These are phyloP conservation scores for Cordyceps fumosorosea DNA, from an alignment of 2,329 filamentous ascomycete species.

Conservation along the genomic window DNA sequence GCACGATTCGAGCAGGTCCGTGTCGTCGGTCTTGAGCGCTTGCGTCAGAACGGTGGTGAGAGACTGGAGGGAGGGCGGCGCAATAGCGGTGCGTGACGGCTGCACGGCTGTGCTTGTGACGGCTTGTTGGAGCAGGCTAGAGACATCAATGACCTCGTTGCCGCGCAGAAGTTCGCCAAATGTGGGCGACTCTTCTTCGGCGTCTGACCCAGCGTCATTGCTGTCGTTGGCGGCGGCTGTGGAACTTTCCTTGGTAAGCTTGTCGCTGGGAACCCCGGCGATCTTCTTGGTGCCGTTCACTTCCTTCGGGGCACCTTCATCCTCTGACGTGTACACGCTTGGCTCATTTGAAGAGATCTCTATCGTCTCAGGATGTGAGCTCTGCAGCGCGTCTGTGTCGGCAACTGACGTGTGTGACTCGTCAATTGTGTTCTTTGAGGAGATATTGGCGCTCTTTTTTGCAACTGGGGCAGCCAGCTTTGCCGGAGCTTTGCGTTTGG, in stretches of 20 bases:
- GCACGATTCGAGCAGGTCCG: constrained; percentile 83
- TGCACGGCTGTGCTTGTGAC: constrained; percentile 28
- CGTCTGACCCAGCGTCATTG: constrained; percentile 36
- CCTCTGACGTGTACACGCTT: constrained; percentile 41
- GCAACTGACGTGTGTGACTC: constrained; percentile 52
- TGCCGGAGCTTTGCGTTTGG: constrained; percentile 53
- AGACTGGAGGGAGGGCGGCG: constrained; percentile 66
- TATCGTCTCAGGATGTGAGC: constrained; percentile 38
- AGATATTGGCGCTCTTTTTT: constrained; percentile 45
- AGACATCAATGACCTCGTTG: constrained; percentile 69
- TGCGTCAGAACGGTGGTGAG: constrained; percentile 90
- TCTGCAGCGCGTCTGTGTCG: constrained; percentile 32
- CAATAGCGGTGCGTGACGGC: constrained; percentile 42
- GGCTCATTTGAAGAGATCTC: constrained; percentile 52
- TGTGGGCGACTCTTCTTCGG: constrained; percentile 53
- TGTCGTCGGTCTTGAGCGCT: constrained; percentile 87
- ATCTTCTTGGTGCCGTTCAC: constrained; percentile 16
- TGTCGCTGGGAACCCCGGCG: constrained; percentile 20
- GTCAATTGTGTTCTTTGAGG: constrained; percentile 46
- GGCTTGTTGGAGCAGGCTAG: constrained; percentile 47
- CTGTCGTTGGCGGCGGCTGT: constrained; percentile 22
- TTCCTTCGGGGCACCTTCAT: constrained; percentile 26
- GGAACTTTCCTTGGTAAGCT: constrained; percentile 20
- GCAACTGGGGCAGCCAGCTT: constrained; percentile 51
- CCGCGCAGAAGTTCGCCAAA: constrained; percentile 82